Base-by-base conservation (phyloP, 2,329 filamentous ascomycete genomes). In the Alternaria dauci region DNA sequence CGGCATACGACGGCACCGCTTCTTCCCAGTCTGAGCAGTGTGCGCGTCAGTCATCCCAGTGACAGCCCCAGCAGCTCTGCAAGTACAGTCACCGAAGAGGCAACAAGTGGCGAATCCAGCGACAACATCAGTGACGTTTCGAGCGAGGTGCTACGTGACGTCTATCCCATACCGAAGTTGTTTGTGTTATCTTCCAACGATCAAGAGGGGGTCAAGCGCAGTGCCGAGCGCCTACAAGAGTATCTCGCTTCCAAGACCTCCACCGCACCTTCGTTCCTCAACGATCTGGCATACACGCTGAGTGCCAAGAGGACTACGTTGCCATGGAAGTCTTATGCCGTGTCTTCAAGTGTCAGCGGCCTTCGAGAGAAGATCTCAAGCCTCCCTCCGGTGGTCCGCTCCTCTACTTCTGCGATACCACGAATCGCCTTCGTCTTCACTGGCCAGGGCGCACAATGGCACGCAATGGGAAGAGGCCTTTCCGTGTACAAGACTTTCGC, bases 401-500 rank as follows among this genome's bases (percentile, higher is more conserved):
- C 56, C 6, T 58, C 56, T 14, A 23, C 32, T 42, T 54, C 50
- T 46, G 36, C 42, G 14, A 58, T 36, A 32, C 56, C 56, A 28
- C 42, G 67, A 12, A 52, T 71, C 7, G 71, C 67, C 7, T 76
- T 67, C 50, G 61, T 76, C 4, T 77, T 72, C 59, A 76, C 73
- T 3, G 75, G 75, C 5, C 75, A 77, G 54, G 75, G 75, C 16
- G 73, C 74, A 4, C 73, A 76, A 39, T 77, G 74, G 74, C 68
- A 66, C 63, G 69, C 67, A 9, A 76, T 76, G 73, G 72, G 73
- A 2, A 53, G 38, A n/a, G 43, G 38, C 20, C 50, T 59, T 8
- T 55, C 51, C 12, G 26, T 28, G 1, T 48, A 59, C 16, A 20
- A 23, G 12, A n/a, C 43, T 5, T 59, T 55, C n/a, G 25, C 36